phyloP scores from a whole-genome alignment of 2,329 filamentous ascomycete species.

The Uncinocarpus reesii region DNA sequence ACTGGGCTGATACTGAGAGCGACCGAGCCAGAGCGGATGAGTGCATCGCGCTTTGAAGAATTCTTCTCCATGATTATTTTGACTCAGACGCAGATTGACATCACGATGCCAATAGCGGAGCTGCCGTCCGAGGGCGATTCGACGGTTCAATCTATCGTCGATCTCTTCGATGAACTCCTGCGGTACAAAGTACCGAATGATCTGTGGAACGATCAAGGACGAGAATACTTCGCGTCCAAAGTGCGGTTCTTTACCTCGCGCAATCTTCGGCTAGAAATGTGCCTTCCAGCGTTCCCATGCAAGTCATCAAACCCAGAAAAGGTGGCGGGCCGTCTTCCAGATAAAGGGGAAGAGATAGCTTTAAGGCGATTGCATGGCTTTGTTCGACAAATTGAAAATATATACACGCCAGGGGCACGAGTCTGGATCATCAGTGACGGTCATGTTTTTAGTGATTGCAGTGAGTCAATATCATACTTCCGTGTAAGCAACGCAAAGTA shows the following conservation, averaged over 20 bases:
- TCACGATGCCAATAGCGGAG: background rate
- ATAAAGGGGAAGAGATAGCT: constrained; percentile 8
- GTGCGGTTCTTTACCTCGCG: constrained; percentile 6
- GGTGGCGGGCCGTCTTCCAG: background rate
- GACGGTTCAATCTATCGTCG: background rate
- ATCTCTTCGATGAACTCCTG: constrained; percentile 1
- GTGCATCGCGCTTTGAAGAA: background rate
- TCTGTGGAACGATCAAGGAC: background rate
- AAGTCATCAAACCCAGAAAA: constrained; percentile 6
- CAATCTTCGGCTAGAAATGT: background rate
- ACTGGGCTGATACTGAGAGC: background rate
- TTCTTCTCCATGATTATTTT: constrained; percentile 1
- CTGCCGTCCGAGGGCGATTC: background rate
- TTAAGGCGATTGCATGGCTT: constrained; percentile 1
- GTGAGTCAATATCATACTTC: too few species aligned
- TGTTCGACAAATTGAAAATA: background rate
- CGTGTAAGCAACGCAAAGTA: too few species aligned
- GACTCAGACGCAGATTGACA: background rate
- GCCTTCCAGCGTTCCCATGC: constrained; percentile 8
- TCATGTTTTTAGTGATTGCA: constrained; percentile 9
- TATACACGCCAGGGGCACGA: constrained; percentile 6
- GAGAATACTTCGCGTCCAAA: constrained; percentile 4
- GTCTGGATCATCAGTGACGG: constrained; percentile 8
- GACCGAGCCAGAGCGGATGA: background rate
- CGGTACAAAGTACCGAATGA: constrained; percentile 1